A percentile compares a stretch with the other conserved stretches of the same genome.
Evolutionary conservation across 305 asterid species (phyloP).

Genomic region (Vinca major): DNA sequence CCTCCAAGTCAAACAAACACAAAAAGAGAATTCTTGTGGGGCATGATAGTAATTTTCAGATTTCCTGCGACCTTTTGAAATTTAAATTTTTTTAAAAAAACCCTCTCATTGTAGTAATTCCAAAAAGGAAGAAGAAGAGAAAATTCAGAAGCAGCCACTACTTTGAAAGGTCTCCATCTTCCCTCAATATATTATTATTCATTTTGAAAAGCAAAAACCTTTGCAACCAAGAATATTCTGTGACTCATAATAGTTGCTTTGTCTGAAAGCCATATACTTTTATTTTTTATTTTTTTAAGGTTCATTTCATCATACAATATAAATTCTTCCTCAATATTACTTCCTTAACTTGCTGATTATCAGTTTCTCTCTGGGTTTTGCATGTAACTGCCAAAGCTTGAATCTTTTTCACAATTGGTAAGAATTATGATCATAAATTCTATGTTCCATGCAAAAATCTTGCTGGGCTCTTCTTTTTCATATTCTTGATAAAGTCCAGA

Average conservation of each 20-base stretch:
- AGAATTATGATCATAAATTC: background rate
- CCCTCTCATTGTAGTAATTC: background rate
- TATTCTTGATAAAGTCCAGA: background rate
- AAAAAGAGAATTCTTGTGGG: background rate
- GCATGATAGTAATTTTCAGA: background rate
- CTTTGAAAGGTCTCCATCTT: background rate
- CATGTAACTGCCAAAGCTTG: background rate
- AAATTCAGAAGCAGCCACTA: background rate
- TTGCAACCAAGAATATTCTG: no score
- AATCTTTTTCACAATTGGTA: background rate
- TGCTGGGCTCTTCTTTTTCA: background rate
- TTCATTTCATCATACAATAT: background rate
- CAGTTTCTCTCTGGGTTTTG: background rate
- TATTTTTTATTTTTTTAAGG: background rate
- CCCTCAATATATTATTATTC: background rate
- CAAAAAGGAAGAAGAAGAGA: background rate
- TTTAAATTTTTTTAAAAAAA: background rate
- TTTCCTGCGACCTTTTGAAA: background rate
- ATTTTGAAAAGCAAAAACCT: background rate
- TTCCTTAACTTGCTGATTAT: background rate
- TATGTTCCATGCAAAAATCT: background rate
- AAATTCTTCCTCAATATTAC: background rate
- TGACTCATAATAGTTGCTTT: conserved; percentile 4
- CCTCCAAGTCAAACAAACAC: background rate
- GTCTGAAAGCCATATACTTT: conserved; percentile 1